These are phyloP conservation scores for Torrubiella hemipterigena DNA, from an alignment of 2,329 filamentous ascomycete species.

Conservation along the genomic window DNA sequence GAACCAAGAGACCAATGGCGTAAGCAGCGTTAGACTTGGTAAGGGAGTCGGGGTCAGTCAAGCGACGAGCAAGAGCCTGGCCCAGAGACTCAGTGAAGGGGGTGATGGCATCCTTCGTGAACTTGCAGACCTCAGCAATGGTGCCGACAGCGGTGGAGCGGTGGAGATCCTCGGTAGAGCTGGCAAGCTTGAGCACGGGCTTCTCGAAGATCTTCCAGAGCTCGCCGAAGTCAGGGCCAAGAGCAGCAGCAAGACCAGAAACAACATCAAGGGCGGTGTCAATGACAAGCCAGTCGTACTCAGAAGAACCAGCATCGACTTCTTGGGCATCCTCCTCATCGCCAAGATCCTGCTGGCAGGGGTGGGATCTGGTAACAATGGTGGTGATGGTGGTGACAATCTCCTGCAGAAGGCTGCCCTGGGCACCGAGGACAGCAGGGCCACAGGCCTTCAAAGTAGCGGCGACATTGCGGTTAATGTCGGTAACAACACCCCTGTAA, in stretches of 20 bases:
- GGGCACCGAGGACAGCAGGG: constrained; percentile 67
- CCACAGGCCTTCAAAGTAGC: constrained; percentile 86
- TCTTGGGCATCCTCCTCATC: constrained; percentile 67
- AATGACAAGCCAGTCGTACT: constrained; percentile 95
- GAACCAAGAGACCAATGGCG: constrained; percentile 72
- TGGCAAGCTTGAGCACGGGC: constrained; percentile 76
- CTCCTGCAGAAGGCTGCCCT: constrained; percentile 57
- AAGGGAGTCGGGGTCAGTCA: constrained; percentile 81
- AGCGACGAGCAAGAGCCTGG: constrained; percentile 71
- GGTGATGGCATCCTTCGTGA: constrained; percentile 72
- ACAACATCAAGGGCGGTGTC: constrained; percentile 90
- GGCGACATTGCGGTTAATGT: constrained; percentile 88
- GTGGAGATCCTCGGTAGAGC: constrained; percentile 76
- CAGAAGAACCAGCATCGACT: constrained; percentile 67
- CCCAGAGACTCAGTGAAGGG: constrained; percentile 68
- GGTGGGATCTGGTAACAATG: constrained; percentile 81
- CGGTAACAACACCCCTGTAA: constrained; percentile 70
- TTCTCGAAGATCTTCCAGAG: constrained; percentile 96
- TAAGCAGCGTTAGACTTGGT: constrained; percentile 94
- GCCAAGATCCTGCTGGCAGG: constrained; percentile 83
- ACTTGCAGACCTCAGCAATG: constrained; percentile 79
- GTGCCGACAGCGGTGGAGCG: constrained; percentile 84
- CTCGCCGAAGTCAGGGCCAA: constrained; percentile 71
- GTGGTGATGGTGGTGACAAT: constrained; percentile 63
- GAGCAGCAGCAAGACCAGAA: constrained; percentile 68